A percentile compares a stretch with the other conserved stretches of the same genome.
Conservation (phyloP, 768 basidiomycete genomes). For the Lentinula aciculospora region DNA sequence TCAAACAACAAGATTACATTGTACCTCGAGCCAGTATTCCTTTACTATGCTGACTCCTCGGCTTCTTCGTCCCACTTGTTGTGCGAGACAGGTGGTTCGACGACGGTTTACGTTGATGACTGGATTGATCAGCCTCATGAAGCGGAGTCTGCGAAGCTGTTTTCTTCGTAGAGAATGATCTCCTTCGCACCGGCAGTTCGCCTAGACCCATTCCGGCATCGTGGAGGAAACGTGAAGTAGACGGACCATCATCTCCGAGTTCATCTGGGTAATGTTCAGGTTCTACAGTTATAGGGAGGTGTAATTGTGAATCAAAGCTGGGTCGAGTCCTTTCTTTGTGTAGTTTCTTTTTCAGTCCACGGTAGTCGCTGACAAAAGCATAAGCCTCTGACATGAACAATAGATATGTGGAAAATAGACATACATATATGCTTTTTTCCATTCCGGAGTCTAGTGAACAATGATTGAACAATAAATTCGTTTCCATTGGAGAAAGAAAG, state of each 20-base stretch:
- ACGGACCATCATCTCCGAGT: conserved; percentile 5
- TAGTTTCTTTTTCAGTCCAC: conserved; percentile 63
- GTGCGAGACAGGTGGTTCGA: not conserved
- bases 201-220: conserved; percentile 3
- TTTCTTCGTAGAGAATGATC: not conserved
- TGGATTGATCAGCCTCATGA: not conserved
- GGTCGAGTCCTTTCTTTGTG: conserved; percentile 43
- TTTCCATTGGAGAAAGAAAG: too few species aligned
- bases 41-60: not conserved
- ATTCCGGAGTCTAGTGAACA: conserved; percentile 58
- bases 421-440: conserved; percentile 66
- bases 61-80: not conserved
- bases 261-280: conserved; percentile 1
- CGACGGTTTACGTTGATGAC: not conserved
- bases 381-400: not conserved
- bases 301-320: conserved; percentile 15
- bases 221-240: conserved; percentile 1
- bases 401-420: conserved; percentile 10
- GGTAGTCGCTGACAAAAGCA: conserved; percentile 52
- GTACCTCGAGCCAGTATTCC: conserved; percentile 2
- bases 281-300: conserved; percentile 5
- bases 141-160: not conserved
- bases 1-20: not conserved
- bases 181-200: not conserved
- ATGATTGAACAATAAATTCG: too few species aligned